Evolutionary conservation across 768 basidiomycete species (phyloP).

Genomic region (Mycena chlorophos): DNA sequence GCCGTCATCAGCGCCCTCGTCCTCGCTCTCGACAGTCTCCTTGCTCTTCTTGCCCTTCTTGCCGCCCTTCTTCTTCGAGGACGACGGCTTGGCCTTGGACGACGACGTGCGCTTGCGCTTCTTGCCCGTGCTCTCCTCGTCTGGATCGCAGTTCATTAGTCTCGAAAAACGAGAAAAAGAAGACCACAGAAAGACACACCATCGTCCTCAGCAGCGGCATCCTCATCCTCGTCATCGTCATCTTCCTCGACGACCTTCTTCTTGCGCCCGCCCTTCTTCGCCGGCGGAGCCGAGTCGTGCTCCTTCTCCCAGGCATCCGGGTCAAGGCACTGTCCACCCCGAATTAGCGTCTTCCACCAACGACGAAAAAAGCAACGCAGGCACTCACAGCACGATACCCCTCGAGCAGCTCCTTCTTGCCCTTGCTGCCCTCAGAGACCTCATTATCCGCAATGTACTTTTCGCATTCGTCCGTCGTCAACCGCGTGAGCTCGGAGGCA

Average conservation of each 20-base stretch:
- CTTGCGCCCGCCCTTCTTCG: neutral
- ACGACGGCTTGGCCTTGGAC: neutral
- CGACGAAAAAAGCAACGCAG: neutral
- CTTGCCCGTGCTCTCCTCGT: neutral
- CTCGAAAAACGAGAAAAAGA: neutral
- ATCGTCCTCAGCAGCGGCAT: neutral
- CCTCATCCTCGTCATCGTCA: neutral
- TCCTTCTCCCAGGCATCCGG: slow-evolving; percentile 1
- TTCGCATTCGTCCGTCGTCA: neutral
- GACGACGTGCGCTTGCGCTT: neutral
- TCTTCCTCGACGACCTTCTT: neutral
- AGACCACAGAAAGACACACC: neutral
- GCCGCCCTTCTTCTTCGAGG: neutral
- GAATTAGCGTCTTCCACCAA: neutral
- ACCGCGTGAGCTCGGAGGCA: neutral
- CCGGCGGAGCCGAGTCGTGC: slow-evolving; percentile 1
- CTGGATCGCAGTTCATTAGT: neutral
- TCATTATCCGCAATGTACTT: slow-evolving; percentile 8
- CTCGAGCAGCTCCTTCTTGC: slow-evolving; percentile 3
- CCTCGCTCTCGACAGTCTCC: slow-evolving; percentile 2
- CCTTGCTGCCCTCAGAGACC: neutral
- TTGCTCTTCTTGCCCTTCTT: neutral
- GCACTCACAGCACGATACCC: neutral
- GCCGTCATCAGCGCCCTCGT: neutral
- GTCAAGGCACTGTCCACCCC: neutral